Conservation (phyloP, 768 basidiomycete species). For the Boletus barrowsii region DNA sequence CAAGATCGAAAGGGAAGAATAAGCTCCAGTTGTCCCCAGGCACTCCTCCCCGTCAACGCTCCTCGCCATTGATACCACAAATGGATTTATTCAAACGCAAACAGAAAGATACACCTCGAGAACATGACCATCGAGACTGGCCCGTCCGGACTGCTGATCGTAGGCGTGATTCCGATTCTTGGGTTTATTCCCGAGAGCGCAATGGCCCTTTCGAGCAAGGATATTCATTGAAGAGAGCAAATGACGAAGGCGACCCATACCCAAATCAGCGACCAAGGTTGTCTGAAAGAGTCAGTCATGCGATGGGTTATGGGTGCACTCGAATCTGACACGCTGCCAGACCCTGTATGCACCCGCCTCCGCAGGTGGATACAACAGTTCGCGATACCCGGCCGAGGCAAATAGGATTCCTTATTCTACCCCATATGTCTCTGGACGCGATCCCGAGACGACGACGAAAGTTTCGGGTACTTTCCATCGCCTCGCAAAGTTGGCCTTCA, state of each 20-base stretch:
- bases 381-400: slow-evolving; percentile 2
- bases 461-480: slow-evolving; percentile 36
- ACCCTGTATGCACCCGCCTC: slow-evolving; percentile 8
- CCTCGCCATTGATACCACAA: slow-evolving; percentile 42
- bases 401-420: slow-evolving; percentile 2
- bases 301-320: background rate
- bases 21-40: slow-evolving; percentile 16
- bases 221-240: slow-evolving; percentile 25
- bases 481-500: slow-evolving; percentile 33
- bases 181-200: slow-evolving; percentile 21
- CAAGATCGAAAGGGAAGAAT: slow-evolving; percentile 24
- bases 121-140: slow-evolving; percentile 22
- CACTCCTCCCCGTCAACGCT: slow-evolving; percentile 22
- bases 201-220: slow-evolving; percentile 11
- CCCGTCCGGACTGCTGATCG: slow-evolving; percentile 19
- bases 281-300: slow-evolving; percentile 26
- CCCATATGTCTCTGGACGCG: slow-evolving; percentile 1
- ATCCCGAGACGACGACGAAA: slow-evolving; percentile 6
- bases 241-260: slow-evolving; percentile 23
- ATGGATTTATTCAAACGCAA: slow-evolving; percentile 41
- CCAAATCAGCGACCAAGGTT: slow-evolving; percentile 27
- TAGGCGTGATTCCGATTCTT: slow-evolving; percentile 23
- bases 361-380: slow-evolving; percentile 2
- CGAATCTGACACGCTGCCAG: slow-evolving; percentile 17
- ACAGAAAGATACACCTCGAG: slow-evolving; percentile 22